Conservation (phyloP, 805 yeast species). For the Tetrapisispora fleetii region DNA sequence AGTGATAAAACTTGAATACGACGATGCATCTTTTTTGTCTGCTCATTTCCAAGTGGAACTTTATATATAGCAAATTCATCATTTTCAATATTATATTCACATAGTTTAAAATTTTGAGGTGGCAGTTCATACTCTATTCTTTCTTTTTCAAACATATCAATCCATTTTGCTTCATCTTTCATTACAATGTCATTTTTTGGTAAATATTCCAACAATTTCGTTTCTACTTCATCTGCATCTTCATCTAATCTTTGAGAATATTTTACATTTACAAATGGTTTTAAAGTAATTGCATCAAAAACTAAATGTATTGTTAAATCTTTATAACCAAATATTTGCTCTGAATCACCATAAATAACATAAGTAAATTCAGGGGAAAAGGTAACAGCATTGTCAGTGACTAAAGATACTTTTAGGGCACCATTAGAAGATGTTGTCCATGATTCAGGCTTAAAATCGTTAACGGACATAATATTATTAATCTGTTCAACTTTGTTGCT, state of each 20-base stretch:
- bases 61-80: constrained; percentile 44
- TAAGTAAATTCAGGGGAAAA: constrained; percentile 81
- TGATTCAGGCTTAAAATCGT: constrained; percentile 45
- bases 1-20: constrained; percentile 73
- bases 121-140: constrained; percentile 35
- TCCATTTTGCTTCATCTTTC: constrained; percentile 64
- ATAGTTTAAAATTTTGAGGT: constrained; percentile 26
- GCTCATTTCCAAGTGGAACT: constrained; percentile 18
- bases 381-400: constrained; percentile 46
- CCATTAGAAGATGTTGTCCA: constrained; percentile 75
- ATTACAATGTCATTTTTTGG: constrained; percentile 48
- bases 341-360: constrained; percentile 88
- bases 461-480: constrained; percentile 21
- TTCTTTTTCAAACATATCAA: constrained; percentile 42
- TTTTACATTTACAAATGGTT: constrained; percentile 58
- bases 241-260: constrained; percentile 43
- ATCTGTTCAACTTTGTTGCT: constrained; percentile 52
- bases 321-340: constrained; percentile 76
- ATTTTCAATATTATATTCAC: constrained; percentile 28
- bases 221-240: constrained; percentile 49
- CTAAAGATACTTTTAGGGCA: constrained; percentile 48
- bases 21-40: constrained; percentile 45
- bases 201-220: constrained; percentile 44
- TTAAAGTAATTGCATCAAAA: constrained; percentile 65
- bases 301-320: constrained; percentile 56